These are phyloP conservation scores for Ustilago esculenta DNA, from an alignment of 1,284 basidiomycete species.

Conservation along the genomic window DNA sequence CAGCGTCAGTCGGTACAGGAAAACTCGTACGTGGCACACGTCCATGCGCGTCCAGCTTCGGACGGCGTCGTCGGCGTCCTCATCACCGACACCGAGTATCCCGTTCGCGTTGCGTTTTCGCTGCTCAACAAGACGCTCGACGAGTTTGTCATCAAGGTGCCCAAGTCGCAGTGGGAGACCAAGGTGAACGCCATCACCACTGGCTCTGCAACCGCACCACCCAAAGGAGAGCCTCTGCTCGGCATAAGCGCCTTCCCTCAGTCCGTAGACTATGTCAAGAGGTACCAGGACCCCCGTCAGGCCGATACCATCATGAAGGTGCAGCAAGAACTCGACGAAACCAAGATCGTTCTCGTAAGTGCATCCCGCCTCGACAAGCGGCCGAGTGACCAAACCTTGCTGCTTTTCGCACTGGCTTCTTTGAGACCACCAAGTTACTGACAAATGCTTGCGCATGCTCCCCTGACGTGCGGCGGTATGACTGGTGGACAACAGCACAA, in stretches of 20 bases:
- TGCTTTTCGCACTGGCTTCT: no score
- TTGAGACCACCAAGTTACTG: background rate
- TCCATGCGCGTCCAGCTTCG: conserved; percentile 72
- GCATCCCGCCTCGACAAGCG: no score
- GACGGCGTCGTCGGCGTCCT: conserved; percentile 77
- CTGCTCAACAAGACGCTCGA: conserved; percentile 93
- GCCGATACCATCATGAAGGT: conserved; percentile 99
- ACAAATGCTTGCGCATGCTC: no score
- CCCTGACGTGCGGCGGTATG: background rate
- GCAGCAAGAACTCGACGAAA: conserved; percentile 97
- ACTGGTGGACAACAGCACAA: conserved; percentile 75
- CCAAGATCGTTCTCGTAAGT: conserved; percentile 81
- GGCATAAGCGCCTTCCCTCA: conserved; percentile 69
- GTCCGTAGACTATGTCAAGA: conserved; percentile 81
- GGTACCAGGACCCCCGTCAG: conserved; percentile 97
- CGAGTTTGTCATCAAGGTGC: conserved; percentile 85
- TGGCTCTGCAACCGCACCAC: conserved; percentile 52
- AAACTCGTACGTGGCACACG: conserved; percentile 92
- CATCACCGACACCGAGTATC: conserved; percentile 95
- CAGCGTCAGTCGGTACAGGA: conserved; percentile 89
- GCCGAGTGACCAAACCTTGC: no score
- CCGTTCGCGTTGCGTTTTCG: conserved; percentile 93
- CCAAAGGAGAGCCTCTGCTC: conserved; percentile 62
- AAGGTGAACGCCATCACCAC: conserved; percentile 60
- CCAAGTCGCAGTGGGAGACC: conserved; percentile 73